Evolutionary conservation across 257 asterid species (phyloP).

Genomic region (Solanum pinnatisectum): DNA sequence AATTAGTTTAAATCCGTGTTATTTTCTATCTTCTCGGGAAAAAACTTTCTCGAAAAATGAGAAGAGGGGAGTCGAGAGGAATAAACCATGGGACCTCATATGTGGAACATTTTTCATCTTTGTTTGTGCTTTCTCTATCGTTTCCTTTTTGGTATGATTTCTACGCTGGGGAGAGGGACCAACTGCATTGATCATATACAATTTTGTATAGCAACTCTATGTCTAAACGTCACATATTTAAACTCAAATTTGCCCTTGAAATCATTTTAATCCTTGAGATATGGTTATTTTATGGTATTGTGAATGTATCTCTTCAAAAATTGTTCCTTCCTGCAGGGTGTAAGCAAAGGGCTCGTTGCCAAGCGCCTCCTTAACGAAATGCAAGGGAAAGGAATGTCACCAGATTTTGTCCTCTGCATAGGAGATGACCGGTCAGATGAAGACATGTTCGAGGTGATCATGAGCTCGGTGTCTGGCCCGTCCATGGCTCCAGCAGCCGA

Average conservation of each 20-base stretch:
- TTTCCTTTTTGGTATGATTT: neutral
- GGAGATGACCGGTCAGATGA: slow-evolving; percentile 85
- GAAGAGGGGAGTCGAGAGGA: neutral
- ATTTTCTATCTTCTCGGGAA: neutral
- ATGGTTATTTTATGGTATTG: neutral
- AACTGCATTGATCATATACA: neutral
- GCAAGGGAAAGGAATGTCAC: slow-evolving; percentile 53
- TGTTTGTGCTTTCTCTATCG: neutral
- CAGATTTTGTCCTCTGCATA: slow-evolving; percentile 69
- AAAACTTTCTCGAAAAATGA: neutral
- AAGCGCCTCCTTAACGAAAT: slow-evolving; percentile 49
- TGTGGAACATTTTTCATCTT: neutral
- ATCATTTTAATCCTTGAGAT: neutral
- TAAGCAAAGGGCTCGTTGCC: slow-evolving; percentile 83
- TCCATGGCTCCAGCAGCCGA: slow-evolving; percentile 70
- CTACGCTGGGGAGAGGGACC: neutral
- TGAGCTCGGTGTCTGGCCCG: slow-evolving; percentile 45
- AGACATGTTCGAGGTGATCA: slow-evolving; percentile 81
- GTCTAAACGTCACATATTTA: neutral
- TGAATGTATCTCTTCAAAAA: neutral
- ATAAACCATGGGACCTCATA: neutral
- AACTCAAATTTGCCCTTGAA: neutral
- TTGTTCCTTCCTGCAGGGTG: slow-evolving; percentile 40
- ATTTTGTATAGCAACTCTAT: neutral
- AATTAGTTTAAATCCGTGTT: neutral